Percentiles rank a stretch among this genome's conserved stretches.
Conservation (phyloP, 495 filamentous ascomycete genomes). For the Elaphomyces granulatus region DNA sequence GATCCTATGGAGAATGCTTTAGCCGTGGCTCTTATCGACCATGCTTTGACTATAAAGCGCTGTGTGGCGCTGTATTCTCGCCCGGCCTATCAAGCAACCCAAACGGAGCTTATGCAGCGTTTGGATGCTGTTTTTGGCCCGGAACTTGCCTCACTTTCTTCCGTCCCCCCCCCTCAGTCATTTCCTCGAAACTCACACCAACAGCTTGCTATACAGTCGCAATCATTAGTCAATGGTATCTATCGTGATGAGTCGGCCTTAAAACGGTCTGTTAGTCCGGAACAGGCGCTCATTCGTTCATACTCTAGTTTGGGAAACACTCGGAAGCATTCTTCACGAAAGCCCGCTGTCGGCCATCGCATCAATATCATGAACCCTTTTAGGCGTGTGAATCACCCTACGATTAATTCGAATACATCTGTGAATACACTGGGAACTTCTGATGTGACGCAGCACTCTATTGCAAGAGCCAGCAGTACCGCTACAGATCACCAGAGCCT, state of each 20-base stretch:
- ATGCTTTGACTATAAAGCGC: conserved; percentile 73
- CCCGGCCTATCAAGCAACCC: conserved; percentile 44
- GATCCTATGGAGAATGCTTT: conserved; percentile 70
- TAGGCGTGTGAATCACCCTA: conserved; percentile 27
- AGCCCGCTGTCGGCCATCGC: conserved; percentile 31
- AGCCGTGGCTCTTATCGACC: conserved; percentile 73
- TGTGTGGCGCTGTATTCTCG: conserved; percentile 55
- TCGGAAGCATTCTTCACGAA: conserved; percentile 21
- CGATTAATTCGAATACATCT: conserved; percentile 15
- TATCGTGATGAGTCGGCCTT: neutral
- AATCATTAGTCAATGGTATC: neutral
- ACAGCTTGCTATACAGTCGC: neutral
- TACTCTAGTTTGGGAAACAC: conserved; percentile 19
- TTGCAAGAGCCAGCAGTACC: conserved; percentile 14
- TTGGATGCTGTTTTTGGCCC: conserved; percentile 38
- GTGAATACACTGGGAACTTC: conserved; percentile 14
- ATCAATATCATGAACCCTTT: conserved; percentile 37
- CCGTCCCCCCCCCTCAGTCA: conserved; percentile 12
- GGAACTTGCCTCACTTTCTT: conserved; percentile 21
- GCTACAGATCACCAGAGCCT: conserved; percentile 9
- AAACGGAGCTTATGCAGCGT: conserved; percentile 36
- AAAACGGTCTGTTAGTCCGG: conserved; percentile 22
- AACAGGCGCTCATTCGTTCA: conserved; percentile 25
- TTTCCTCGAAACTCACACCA: conserved; percentile 10
- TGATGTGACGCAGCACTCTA: conserved; percentile 12